phyloP scores from a whole-genome alignment of 78 protist genomes.

The Dictyostelium intermedium region DNA sequence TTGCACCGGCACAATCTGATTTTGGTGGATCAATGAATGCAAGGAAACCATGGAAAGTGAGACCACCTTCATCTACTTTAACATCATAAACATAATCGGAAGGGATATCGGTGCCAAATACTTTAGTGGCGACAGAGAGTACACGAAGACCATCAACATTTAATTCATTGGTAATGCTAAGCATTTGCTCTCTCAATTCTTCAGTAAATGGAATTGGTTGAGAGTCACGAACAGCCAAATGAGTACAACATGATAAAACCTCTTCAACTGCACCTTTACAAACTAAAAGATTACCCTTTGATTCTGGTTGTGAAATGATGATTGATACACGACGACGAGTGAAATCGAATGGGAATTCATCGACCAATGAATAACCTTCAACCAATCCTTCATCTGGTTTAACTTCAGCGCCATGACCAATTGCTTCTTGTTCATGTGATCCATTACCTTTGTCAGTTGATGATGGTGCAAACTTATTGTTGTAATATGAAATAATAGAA shows the following conservation, averaged over 20 bases:
- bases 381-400: slow-evolving; percentile 1
- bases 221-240: background rate
- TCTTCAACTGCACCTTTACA: slow-evolving; percentile 81
- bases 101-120: background rate
- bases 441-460: background rate
- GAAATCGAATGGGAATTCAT: slow-evolving; percentile 77
- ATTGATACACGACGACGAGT: slow-evolving; percentile 78
- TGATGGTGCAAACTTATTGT: slow-evolving; percentile 9
- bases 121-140: slow-evolving; percentile 57
- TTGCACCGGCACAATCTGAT: slow-evolving; percentile 66
- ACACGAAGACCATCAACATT: slow-evolving; percentile 73
- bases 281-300: background rate
- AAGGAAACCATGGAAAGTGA: slow-evolving; percentile 38
- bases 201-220: background rate
- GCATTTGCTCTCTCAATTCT: background rate
- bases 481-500: slow-evolving; percentile 35
- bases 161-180: slow-evolving; percentile 36
- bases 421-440: background rate
- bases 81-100: slow-evolving; percentile 24
- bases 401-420: background rate
- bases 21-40: slow-evolving; percentile 79
- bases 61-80: slow-evolving; percentile 15
- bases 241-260: slow-evolving; percentile 42
- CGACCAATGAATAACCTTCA: background rate
- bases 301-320: background rate